These are phyloP conservation scores for Suhomyces terraborum DNA, from an alignment of 1,139 yeast genomes.

Conservation along the genomic window DNA sequence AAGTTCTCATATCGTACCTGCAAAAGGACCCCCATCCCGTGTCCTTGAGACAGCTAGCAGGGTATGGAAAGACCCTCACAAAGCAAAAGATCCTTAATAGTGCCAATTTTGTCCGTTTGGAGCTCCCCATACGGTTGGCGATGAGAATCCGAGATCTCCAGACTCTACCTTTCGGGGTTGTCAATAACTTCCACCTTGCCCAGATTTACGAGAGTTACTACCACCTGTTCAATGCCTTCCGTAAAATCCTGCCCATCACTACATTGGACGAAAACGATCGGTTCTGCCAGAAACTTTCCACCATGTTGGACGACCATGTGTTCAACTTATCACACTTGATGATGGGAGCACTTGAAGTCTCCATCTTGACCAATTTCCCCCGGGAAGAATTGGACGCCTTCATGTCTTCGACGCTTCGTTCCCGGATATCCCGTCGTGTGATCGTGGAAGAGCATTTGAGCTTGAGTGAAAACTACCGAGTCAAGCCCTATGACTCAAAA, in stretches of 20 bases:
- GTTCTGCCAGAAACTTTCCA: slow-evolving; percentile 65
- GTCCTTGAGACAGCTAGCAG: slow-evolving; percentile 82
- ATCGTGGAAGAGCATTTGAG: slow-evolving; percentile 90
- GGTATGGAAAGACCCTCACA: slow-evolving; percentile 81
- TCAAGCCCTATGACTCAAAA: slow-evolving; percentile 45
- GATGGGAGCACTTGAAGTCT: slow-evolving; percentile 89
- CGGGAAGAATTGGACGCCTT: slow-evolving; percentile 66
- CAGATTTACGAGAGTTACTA: slow-evolving; percentile 89
- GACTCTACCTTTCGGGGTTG: slow-evolving; percentile 77
- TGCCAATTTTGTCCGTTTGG: slow-evolving; percentile 86
- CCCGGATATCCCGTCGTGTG: slow-evolving; percentile 85
- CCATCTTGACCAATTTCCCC: slow-evolving; percentile 63
- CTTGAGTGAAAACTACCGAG: slow-evolving; percentile 62
- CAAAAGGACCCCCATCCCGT: slow-evolving; percentile 82
- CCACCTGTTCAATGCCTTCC: slow-evolving; percentile 79
- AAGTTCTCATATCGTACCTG: slow-evolving; percentile 65
- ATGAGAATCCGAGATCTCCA: slow-evolving; percentile 80
- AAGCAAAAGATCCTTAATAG: slow-evolving; percentile 74
- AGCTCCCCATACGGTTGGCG: slow-evolving; percentile 81
- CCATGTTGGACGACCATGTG: slow-evolving; percentile 74
- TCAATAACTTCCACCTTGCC: slow-evolving; percentile 80
- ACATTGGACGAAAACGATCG: slow-evolving; percentile 71
- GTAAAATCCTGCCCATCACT: slow-evolving; percentile 67
- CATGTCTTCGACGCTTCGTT: slow-evolving; percentile 74
- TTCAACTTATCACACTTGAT: slow-evolving; percentile 82